phyloP scores from a whole-genome alignment of 345 rosid species.

The Eucalyptus pauciflora region DNA sequence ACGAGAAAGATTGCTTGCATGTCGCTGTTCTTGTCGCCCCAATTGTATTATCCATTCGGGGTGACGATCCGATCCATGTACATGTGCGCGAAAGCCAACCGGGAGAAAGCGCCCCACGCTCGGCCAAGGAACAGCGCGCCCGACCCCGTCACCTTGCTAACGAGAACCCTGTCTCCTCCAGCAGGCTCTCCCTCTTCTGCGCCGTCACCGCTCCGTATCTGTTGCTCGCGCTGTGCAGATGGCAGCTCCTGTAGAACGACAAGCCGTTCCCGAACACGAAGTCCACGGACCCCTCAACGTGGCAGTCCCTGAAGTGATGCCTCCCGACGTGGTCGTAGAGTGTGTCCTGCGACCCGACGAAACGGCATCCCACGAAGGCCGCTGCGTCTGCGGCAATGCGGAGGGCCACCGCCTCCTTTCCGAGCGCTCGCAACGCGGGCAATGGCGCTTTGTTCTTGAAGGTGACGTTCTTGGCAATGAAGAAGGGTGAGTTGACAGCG shows the following conservation, averaged over 20 bases:
- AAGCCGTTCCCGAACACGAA: conserved; percentile 35
- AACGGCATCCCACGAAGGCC: conserved; percentile 20
- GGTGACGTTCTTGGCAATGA: conserved; percentile 35
- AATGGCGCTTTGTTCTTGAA: conserved; percentile 37
- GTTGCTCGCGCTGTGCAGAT: conserved; percentile 25
- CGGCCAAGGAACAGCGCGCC: conserved; percentile 89
- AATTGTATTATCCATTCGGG: conserved; percentile 91
- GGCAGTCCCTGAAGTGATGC: conserved; percentile 29
- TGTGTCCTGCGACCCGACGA: conserved; percentile 33
- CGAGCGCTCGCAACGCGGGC: conserved; percentile 25
- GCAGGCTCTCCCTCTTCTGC: conserved; percentile 57
- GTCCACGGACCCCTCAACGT: conserved; percentile 35
- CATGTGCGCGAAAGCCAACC: conserved; percentile 81
- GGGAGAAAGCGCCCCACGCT: conserved; percentile 97
- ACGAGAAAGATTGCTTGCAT: conserved; percentile 27
- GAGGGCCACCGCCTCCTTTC: conserved; percentile 33
- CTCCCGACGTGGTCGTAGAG: conserved; percentile 28
- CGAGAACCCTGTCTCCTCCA: conserved; percentile 97
- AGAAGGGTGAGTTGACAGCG: conserved; percentile 27
- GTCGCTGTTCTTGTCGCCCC: conserved; percentile 94
- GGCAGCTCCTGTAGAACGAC: conserved; percentile 21
- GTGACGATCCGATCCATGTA: conserved; percentile 86
- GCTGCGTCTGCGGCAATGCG: conserved; percentile 33
- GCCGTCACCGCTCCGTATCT: conserved; percentile 68
- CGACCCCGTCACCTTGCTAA: conserved; percentile 93